phyloP scores from a whole-genome alignment of 257 asterid species.

The Voacanga thouarsii region DNA sequence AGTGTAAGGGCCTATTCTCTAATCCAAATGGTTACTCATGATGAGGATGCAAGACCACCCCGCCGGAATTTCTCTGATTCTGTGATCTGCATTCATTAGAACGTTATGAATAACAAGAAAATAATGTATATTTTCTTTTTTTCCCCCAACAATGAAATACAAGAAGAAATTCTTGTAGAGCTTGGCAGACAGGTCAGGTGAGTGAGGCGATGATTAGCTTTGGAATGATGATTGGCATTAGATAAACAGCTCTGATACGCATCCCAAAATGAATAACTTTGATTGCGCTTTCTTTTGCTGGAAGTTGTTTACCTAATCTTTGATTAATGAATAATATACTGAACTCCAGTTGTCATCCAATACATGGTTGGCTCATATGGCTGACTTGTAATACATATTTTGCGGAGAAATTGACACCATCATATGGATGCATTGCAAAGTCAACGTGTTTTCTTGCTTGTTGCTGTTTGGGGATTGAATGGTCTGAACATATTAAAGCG shows the following conservation, averaged over 20 bases:
- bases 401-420: neutral
- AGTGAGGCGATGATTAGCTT: no score
- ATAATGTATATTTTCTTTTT: neutral
- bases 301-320: neutral
- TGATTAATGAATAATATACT: neutral
- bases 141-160: neutral
- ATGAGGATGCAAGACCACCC: neutral
- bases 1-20: neutral
- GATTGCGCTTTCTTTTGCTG: neutral
- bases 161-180: neutral
- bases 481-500: neutral
- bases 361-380: neutral
- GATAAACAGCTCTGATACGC: no score
- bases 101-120: neutral
- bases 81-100: neutral
- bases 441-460: neutral
- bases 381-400: neutral
- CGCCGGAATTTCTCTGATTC: neutral
- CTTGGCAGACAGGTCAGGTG: no score
- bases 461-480: no score
- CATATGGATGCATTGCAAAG: neutral
- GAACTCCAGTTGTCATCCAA: conserved; percentile 3
- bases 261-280: neutral
- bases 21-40: no score
- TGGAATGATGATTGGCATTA: no score